phyloP scores from a whole-genome alignment of 306 rosid species.

The Glycine latifolia region DNA sequence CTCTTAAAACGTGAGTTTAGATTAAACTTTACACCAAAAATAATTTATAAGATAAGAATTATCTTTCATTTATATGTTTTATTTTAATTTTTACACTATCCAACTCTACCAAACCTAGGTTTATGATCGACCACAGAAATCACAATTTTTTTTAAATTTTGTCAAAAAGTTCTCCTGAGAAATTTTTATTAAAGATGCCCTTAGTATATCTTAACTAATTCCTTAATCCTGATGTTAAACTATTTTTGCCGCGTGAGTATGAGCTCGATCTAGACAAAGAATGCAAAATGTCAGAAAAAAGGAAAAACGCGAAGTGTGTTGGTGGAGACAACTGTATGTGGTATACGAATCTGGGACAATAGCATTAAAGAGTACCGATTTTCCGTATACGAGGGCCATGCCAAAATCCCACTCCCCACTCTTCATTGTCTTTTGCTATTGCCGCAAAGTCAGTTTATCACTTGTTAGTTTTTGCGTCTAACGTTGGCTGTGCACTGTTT shows the following conservation, averaged over 20 bases:
- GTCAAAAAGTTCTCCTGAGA: no score
- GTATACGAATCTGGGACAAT: conserved; percentile 28
- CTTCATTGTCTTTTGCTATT: conserved; percentile 33
- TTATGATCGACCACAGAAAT: no score
- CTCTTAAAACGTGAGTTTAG: no score
- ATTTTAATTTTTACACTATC: no score
- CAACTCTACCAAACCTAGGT: no score
- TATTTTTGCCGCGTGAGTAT: background rate
- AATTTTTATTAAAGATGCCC: no score
- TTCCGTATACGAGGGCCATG: background rate
- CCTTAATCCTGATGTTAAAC: no score
- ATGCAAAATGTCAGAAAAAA: conserved; percentile 10
- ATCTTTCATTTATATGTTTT: no score
- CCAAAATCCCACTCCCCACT: background rate
- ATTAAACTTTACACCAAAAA: no score
- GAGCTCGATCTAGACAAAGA: background rate
- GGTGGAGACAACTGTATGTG: conserved; percentile 36
- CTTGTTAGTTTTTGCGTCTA: background rate
- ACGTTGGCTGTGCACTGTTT: background rate
- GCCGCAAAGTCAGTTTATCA: background rate
- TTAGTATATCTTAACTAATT: no score
- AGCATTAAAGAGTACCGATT: conserved; percentile 7
- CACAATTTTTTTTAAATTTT: no score
- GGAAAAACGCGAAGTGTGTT: background rate
- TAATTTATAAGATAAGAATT: no score